A percentile compares a stretch with the other conserved stretches of the same genome.
Conservation (phyloP, 345 rosid species). For the Anacardium occidentale region DNA sequence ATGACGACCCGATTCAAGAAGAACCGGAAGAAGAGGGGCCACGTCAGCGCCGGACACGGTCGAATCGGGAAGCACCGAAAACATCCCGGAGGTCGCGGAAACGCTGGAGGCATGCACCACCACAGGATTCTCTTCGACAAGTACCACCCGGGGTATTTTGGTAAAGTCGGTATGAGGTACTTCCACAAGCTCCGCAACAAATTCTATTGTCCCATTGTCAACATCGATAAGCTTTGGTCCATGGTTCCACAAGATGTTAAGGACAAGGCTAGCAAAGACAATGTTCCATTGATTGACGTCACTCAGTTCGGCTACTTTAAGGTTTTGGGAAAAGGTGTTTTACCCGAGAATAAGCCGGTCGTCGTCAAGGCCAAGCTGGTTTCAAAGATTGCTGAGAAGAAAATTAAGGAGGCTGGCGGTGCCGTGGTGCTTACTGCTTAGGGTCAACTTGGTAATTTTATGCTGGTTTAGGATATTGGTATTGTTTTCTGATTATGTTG, state of each 20-base stretch:
- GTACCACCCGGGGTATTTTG: constrained; percentile 86
- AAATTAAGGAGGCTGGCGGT: constrained; percentile 82
- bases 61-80: constrained; percentile 84
- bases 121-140: constrained; percentile 90
- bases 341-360: constrained; percentile 67
- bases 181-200: constrained; percentile 83
- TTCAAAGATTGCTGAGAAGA: constrained; percentile 76
- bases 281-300: constrained; percentile 65
- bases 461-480: not conserved
- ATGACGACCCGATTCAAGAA: constrained; percentile 75
- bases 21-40: constrained; percentile 90
- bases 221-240: constrained; percentile 83
- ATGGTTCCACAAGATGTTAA: constrained; percentile 64
- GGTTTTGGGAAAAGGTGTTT: constrained; percentile 75
- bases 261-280: constrained; percentile 58
- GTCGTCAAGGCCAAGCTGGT: constrained; percentile 77
- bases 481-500: not conserved
- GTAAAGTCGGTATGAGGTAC: constrained; percentile 90
- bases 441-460: constrained; percentile 24
- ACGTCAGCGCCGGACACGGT: constrained; percentile 84
- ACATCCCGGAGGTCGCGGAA: constrained; percentile 89
- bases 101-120: constrained; percentile 93
- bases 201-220: constrained; percentile 75
- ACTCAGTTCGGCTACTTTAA: constrained; percentile 76
- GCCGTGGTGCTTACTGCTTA: constrained; percentile 78